Base-by-base conservation (phyloP, 2,329 filamentous ascomycete species). In the Scolecobasidium constrictum region DNA sequence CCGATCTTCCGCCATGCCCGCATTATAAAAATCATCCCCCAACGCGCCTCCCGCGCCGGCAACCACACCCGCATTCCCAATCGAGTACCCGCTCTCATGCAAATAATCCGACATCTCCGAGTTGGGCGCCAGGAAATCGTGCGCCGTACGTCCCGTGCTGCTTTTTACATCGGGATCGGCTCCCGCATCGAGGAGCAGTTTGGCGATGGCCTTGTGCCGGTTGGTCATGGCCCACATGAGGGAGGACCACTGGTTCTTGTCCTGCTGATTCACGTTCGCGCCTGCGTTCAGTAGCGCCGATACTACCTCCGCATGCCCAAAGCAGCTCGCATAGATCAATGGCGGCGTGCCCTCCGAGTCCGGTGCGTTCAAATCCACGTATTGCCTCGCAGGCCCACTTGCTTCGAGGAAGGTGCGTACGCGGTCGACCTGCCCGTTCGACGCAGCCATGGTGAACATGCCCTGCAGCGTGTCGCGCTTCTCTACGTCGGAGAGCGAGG, bases 221-320 rank as follows among this genome's bases (percentile, higher is more conserved):
- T 98, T 98, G 44, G 92, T 98, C 86, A 96, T 96, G 39, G 92
- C 90, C 92, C 92, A 98, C 88, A 98, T 98, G 47, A 98, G 71
- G 12, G 92, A 85, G 55, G 86, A 96, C 92, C 92, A 98, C 57
- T 93, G 83, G 58, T 96, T 96, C 49, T 82, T 84, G 59, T 98
- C 92, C 62, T 96, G 90, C 54, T 82, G 82, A 64, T 98, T 87
- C 41, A 96, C 87, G 53, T 86, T 77, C 31, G 83, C 90, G 18
- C 90, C 88, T 7, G 86, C 86, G 46, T 86, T 77, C 41, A 98
- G 77, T 40, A 98, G 73, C 28, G 82, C 78, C 46, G 82, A 75
- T 18, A 96, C 92, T 3, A 94, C 88, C 37, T 81, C 75, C 62
- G 93, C 85, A 59, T 98, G 92, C 31, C 92, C 88, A 70, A 98